These are phyloP conservation scores for Adansonia madagascariensis DNA, from an alignment of 441 rosid genomes.

Conservation along the genomic window DNA sequence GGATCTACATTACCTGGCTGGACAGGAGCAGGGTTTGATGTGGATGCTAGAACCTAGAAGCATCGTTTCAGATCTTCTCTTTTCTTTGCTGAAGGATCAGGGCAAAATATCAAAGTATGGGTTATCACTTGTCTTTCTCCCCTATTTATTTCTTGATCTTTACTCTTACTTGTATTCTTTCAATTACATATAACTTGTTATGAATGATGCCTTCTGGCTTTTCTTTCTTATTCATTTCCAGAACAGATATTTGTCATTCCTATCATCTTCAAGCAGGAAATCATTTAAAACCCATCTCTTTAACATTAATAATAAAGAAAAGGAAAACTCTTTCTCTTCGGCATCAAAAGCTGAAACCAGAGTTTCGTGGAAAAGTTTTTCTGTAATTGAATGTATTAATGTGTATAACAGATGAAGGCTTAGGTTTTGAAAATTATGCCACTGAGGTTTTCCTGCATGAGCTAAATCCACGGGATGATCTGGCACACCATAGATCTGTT, in stretches of 20 bases:
- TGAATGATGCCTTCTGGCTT: conserved; percentile 23
- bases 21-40: conserved; percentile 93
- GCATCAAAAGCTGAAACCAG: background rate
- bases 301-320: background rate
- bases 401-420: background rate
- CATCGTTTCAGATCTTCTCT: conserved; percentile 22
- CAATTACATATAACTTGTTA: conserved; percentile 32
- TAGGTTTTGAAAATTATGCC: background rate
- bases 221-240: conserved; percentile 6
- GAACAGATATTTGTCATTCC: background rate
- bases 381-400: background rate
- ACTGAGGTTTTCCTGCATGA: background rate
- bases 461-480: background rate
- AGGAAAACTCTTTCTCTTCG: background rate
- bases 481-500: background rate
- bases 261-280: background rate
- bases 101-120: background rate
- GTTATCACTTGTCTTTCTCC: background rate
- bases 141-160: conserved; percentile 14
- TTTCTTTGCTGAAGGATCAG: conserved; percentile 15
- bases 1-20: conserved; percentile 65
- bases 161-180: conserved; percentile 18
- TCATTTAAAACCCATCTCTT: background rate
- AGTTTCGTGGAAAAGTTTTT: background rate
- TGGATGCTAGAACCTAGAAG: conserved; percentile 64